These are phyloP conservation scores for Phytopythium boreale DNA, from an alignment of 352 stramenopile species.

Conservation along the genomic window DNA sequence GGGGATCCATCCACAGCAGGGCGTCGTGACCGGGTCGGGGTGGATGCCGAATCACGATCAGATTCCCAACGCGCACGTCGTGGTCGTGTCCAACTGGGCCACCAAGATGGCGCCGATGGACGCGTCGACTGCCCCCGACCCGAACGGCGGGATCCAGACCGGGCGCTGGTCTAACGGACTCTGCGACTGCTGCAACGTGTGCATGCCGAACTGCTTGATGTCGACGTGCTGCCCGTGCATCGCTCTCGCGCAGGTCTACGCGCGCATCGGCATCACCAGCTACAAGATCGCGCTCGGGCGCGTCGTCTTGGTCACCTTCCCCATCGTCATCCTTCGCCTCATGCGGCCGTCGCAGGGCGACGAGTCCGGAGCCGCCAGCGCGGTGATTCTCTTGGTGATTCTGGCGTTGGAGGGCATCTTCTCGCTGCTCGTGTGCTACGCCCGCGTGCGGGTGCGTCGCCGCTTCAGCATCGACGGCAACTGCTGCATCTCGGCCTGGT, in stretches of 20 bases:
- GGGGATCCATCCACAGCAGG: neutral
- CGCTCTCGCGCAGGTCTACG: conserved; percentile 30
- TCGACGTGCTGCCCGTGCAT: conserved; percentile 26
- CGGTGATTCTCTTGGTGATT: conserved; percentile 18
- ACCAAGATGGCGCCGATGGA: neutral
- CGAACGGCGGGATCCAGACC: conserved; percentile 1
- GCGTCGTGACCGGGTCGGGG: neutral
- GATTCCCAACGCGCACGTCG: neutral
- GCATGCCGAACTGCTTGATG: conserved; percentile 31
- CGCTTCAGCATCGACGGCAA: conserved; percentile 6
- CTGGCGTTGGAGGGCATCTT: conserved; percentile 6
- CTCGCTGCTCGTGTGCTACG: conserved; percentile 3
- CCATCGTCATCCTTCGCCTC: conserved; percentile 27
- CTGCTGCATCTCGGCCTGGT: conserved; percentile 12
- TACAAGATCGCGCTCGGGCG: conserved; percentile 21
- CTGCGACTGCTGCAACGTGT: conserved; percentile 27
- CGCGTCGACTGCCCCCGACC: neutral
- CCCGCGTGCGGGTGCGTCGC: neutral
- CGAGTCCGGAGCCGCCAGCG: conserved; percentile 9
- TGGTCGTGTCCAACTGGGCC: conserved; percentile 1
- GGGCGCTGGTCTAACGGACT: conserved; percentile 20
- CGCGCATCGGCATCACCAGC: conserved; percentile 22
- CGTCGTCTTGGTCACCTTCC: conserved; percentile 25
- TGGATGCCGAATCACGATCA: neutral
- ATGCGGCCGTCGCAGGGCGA: conserved; percentile 6